Evolutionary conservation across 1,139 yeast genomes (phyloP).

Genomic region (Geotrichum bryndzae): DNA sequence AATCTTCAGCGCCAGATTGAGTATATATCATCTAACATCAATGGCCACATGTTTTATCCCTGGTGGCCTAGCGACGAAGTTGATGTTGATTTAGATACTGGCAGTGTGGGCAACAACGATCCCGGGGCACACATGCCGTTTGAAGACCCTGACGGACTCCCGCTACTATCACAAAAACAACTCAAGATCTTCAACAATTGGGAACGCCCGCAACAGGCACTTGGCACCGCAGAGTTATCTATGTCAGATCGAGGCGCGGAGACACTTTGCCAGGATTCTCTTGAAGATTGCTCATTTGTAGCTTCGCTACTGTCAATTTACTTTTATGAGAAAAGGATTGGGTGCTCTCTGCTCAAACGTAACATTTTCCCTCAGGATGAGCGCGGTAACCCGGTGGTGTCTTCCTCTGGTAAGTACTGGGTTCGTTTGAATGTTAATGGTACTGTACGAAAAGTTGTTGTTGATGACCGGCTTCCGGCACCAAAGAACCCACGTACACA

Average conservation of each 20-base stretch:
- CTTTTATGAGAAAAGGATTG: constrained; percentile 23
- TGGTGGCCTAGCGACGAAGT: constrained; percentile 21
- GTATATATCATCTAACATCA: constrained; percentile 26
- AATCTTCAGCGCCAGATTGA: constrained; percentile 22
- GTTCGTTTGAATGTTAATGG: constrained; percentile 56
- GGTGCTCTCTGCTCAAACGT: constrained; percentile 20
- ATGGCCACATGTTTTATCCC: constrained; percentile 23
- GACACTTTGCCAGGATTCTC: constrained; percentile 46
- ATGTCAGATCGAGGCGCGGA: constrained; percentile 22
- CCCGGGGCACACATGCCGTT: neutral
- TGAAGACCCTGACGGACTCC: constrained; percentile 23
- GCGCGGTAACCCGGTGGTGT: constrained; percentile 22
- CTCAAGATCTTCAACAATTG: constrained; percentile 22
- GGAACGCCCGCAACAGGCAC: constrained; percentile 26
- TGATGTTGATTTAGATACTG: neutral
- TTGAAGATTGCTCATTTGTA: constrained; percentile 74
- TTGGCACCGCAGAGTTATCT: constrained; percentile 18
- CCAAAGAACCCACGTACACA: constrained; percentile 22
- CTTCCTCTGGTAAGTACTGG: constrained; percentile 37
- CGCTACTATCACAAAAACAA: constrained; percentile 23
- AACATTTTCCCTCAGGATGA: constrained; percentile 25
- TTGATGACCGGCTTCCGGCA: constrained; percentile 45
- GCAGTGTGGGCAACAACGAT: neutral
- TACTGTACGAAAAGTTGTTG: constrained; percentile 43
- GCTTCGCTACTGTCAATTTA: constrained; percentile 52